Conservation (phyloP, 208 protist species). For the Leishmania tropica region DNA sequence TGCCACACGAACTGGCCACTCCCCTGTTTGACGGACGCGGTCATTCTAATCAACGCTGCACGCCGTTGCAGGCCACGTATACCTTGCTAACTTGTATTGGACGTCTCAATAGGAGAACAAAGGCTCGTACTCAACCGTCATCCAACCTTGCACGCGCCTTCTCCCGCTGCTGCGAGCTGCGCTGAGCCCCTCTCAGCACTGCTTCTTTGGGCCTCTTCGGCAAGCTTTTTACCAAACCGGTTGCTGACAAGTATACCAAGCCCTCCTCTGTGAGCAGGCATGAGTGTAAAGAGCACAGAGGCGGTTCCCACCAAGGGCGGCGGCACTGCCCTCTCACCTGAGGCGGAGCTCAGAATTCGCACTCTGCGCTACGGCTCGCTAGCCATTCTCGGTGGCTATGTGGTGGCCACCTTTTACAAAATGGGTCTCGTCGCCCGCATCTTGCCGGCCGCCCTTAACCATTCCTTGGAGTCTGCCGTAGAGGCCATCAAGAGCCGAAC, state of each 20-base stretch:
- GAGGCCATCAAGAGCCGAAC: constrained; percentile 62
- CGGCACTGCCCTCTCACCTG: not conserved
- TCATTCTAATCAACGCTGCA: not conserved
- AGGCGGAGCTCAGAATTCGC: constrained; percentile 2
- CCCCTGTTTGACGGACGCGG: not conserved
- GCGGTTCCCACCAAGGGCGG: not conserved
- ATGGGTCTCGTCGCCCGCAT: constrained; percentile 46
- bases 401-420: constrained; percentile 58
- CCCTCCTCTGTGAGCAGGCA: not conserved
- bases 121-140: not conserved
- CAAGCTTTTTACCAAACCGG: not conserved
- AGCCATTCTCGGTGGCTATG: constrained; percentile 61
- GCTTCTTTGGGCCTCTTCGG: not conserved
- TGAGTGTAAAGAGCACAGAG: not conserved
- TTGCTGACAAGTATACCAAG: no score
- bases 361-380: constrained; percentile 53
- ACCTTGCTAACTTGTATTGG: not conserved
- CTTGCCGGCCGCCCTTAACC: constrained; percentile 31
- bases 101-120: not conserved
- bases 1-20: not conserved
- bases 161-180: not conserved
- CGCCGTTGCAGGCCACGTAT: not conserved
- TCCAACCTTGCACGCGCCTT: not conserved
- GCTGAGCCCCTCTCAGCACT: not conserved
- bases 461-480: constrained; percentile 43